A percentile compares a stretch with the other conserved stretches of the same genome.
These are phyloP conservation scores for Penicillium sumatraense DNA, from an alignment of 2,329 filamentous ascomycete species.

Conservation along the genomic window DNA sequence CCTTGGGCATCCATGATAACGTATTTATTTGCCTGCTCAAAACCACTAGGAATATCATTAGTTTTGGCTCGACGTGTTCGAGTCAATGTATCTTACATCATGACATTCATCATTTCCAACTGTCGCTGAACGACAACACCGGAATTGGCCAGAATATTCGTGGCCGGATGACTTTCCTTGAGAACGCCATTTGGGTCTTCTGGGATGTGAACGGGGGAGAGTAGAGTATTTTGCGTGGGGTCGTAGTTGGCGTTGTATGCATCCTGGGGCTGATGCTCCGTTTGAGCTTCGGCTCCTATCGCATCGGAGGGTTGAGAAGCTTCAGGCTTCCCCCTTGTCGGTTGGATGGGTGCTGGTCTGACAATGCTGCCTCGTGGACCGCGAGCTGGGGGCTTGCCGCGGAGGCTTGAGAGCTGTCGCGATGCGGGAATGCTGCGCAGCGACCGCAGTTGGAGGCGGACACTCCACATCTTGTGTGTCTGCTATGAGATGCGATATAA, in stretches of 20 bases:
- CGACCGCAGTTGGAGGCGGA: slow-evolving; percentile 27
- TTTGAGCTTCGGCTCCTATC: slow-evolving; percentile 9
- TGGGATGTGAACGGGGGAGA: slow-evolving; percentile 65
- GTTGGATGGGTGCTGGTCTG: slow-evolving; percentile 27
- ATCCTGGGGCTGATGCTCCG: slow-evolving; percentile 29
- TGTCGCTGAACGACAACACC: slow-evolving; percentile 66
- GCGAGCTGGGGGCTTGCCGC: slow-evolving; percentile 30
- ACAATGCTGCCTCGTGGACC: slow-evolving; percentile 37
- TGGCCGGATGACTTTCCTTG: slow-evolving; percentile 62
- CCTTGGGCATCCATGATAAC: slow-evolving; percentile 68
- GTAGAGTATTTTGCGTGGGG: slow-evolving; percentile 52
- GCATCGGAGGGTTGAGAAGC: slow-evolving; percentile 12
- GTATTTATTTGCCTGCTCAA: slow-evolving; percentile 70
- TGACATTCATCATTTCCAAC: slow-evolving; percentile 68
- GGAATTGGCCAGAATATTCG: slow-evolving; percentile 63
- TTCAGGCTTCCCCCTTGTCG: slow-evolving; percentile 5
- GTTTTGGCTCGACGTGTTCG: not conserved
- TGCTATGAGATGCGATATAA: not conserved
- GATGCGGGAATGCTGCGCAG: slow-evolving; percentile 24
- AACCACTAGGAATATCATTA: slow-evolving; percentile 48
- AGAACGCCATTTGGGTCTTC: slow-evolving; percentile 65
- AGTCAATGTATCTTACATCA: slow-evolving; percentile 49
- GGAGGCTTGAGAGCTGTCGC: slow-evolving; percentile 33
- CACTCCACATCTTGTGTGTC: slow-evolving; percentile 34
- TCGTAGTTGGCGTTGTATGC: slow-evolving; percentile 48